phyloP scores from a whole-genome alignment of 768 basidiomycete species.

The Kwoniella sp. region DNA sequence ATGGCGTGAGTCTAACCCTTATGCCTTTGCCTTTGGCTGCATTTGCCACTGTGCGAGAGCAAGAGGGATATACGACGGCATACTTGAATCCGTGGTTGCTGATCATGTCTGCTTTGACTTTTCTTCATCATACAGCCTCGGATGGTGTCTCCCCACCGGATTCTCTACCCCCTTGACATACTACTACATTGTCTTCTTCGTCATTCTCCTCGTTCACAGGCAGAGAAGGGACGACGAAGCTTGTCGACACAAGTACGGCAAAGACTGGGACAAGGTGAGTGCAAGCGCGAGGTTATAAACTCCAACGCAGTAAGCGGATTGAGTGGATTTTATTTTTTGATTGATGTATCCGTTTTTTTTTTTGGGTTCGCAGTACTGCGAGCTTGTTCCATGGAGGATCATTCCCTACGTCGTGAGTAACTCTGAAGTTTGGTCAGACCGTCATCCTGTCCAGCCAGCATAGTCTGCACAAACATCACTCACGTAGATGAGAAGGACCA shows the following conservation, averaged over 20 bases:
- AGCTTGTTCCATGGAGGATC: conserved; percentile 80
- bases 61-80: too few relatives aligned
- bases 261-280: conserved; percentile 75
- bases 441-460: too few relatives aligned
- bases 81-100: too few relatives aligned
- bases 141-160: conserved; percentile 93
- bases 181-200: conserved; percentile 89
- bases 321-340: too few relatives aligned
- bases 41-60: too few relatives aligned
- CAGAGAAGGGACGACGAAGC: conserved; percentile 88
- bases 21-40: too few relatives aligned
- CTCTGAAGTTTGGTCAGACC: too few relatives aligned
- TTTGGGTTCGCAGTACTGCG: conserved; percentile 63
- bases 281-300: too few relatives aligned
- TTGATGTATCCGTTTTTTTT: neutral
- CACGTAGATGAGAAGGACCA: too few relatives aligned
- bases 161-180: conserved; percentile 92
- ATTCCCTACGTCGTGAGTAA: conserved; percentile 66
- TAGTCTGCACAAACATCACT: too few relatives aligned
- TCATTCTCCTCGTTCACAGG: conserved; percentile 83
- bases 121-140: conserved; percentile 49
- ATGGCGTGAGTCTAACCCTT: conserved; percentile 52
- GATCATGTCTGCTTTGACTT: too few relatives aligned
- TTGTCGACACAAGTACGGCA: conserved; percentile 90
- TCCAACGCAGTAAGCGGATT: too few relatives aligned